Conservation (phyloP, 2,329 filamentous ascomycete species). For the Nectriaceae sp. region DNA sequence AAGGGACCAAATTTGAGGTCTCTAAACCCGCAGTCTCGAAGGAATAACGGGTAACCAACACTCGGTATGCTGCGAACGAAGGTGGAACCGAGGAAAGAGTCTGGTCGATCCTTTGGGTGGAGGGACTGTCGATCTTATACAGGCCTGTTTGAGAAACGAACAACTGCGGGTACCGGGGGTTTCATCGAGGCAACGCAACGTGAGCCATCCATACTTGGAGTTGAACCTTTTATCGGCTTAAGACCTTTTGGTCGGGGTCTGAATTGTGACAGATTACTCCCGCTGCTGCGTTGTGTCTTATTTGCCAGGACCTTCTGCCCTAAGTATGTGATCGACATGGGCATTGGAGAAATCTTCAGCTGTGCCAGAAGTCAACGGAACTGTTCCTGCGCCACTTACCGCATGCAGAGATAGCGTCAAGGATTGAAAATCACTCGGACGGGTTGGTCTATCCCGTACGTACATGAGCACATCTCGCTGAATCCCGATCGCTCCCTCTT, state of each 20-base stretch:
- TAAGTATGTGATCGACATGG: neutral
- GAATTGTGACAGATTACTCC: neutral
- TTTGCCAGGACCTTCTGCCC: neutral
- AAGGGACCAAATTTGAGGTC: neutral
- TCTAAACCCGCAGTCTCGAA: neutral
- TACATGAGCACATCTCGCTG: neutral
- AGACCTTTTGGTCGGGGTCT: neutral
- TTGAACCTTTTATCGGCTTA: neutral
- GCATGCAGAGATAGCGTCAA: neutral
- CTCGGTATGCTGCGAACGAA: neutral
- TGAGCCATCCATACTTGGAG: neutral
- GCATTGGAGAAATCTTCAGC: neutral
- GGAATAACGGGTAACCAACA: neutral
- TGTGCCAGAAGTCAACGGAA: neutral
- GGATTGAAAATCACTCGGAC: neutral
- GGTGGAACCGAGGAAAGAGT: neutral
- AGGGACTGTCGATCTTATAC: conserved; percentile 3
- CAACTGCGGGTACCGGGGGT: neutral
- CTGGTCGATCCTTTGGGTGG: conserved; percentile 2
- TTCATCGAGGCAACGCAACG: neutral
- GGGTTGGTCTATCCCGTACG: neutral
- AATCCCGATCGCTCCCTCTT: neutral
- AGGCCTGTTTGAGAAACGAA: neutral
- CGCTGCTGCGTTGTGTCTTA: neutral
- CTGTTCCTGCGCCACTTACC: neutral